A percentile compares a stretch with the other conserved stretches of the same genome.
phyloP scores from a whole-genome alignment of 495 filamentous ascomycete species.

The Apodospora peruviana region DNA sequence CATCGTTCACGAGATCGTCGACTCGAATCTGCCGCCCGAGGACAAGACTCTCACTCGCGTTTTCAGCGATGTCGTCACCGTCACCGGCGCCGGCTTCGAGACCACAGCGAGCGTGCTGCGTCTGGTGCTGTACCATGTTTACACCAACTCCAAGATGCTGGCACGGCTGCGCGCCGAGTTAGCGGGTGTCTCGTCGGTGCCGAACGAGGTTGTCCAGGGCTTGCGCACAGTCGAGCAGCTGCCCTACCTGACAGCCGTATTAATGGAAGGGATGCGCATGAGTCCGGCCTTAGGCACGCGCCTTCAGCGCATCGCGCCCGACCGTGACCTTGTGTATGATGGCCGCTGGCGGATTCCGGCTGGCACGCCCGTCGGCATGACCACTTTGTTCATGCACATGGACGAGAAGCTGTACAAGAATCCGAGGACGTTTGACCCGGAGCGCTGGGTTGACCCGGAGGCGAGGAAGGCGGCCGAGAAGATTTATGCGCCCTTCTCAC shows the following conservation, averaged over 20 bases:
- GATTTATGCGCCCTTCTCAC: constrained; percentile 19
- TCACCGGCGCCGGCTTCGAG: constrained; percentile 23
- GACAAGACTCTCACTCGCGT: constrained; percentile 23
- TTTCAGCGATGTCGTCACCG: constrained; percentile 13
- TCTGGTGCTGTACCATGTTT: constrained; percentile 20
- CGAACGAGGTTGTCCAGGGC: background rate
- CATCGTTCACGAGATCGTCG: constrained; percentile 23
- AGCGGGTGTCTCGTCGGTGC: background rate
- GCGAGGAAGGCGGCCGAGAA: constrained; percentile 10
- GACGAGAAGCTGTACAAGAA: constrained; percentile 19
- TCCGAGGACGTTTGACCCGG: constrained; percentile 14
- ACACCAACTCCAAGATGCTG: constrained; percentile 14
- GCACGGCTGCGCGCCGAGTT: constrained; percentile 18
- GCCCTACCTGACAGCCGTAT: constrained; percentile 29
- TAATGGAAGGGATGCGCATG: constrained; percentile 33
- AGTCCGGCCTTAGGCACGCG: constrained; percentile 29
- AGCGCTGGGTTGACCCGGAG: constrained; percentile 14
- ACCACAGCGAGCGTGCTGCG: constrained; percentile 21
- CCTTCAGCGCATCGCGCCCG: constrained; percentile 26
- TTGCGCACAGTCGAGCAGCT: constrained; percentile 22
- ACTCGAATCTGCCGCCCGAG: constrained; percentile 16
- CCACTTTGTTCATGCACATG: constrained; percentile 23
- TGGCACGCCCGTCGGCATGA: constrained; percentile 34
- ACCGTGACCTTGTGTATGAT: constrained; percentile 29
- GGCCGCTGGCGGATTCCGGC: constrained; percentile 41